Percentiles rank a stretch among this genome's conserved stretches.
Conservation (phyloP, 2,329 filamentous ascomycete species). For the Colletotrichum phormii region DNA sequence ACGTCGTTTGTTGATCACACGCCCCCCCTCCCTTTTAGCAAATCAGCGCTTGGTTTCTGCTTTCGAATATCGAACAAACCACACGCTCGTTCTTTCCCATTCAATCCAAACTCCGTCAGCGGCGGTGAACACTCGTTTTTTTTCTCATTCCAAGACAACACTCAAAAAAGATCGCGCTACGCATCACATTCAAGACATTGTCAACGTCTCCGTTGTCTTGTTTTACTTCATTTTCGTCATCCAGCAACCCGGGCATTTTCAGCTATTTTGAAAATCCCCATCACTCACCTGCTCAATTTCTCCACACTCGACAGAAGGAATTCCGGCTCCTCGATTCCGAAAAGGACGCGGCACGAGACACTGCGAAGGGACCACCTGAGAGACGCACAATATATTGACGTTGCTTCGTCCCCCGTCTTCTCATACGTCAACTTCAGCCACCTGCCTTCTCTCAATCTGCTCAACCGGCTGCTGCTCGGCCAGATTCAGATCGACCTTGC, state of each 20-base stretch:
- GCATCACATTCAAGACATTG: background rate
- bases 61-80: constrained; percentile 2
- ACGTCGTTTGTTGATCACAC: constrained; percentile 18
- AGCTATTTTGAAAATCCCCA: background rate
- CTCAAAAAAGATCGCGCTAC: background rate
- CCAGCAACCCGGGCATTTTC: background rate
- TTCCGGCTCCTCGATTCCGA: constrained; percentile 27
- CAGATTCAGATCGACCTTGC: constrained; percentile 35
- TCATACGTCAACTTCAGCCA: constrained; percentile 23
- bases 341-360: constrained; percentile 34
- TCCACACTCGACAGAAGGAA: constrained; percentile 19
- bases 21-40: background rate
- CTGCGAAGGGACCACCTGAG: constrained; percentile 23
- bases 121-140: constrained; percentile 31
- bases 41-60: background rate
- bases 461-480: constrained; percentile 24
- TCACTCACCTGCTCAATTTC: background rate
- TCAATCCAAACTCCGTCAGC: constrained; percentile 25
- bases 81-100: constrained; percentile 29
- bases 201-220: constrained; percentile 15
- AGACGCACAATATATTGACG: constrained; percentile 35
- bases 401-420: constrained; percentile 21
- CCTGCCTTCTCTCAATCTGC: background rate
- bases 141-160: constrained; percentile 13
- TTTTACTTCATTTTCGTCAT: constrained; percentile 24